These are phyloP conservation scores for Apiospora rasikravindrae DNA, from an alignment of 2,329 filamentous ascomycete genomes.

Conservation along the genomic window DNA sequence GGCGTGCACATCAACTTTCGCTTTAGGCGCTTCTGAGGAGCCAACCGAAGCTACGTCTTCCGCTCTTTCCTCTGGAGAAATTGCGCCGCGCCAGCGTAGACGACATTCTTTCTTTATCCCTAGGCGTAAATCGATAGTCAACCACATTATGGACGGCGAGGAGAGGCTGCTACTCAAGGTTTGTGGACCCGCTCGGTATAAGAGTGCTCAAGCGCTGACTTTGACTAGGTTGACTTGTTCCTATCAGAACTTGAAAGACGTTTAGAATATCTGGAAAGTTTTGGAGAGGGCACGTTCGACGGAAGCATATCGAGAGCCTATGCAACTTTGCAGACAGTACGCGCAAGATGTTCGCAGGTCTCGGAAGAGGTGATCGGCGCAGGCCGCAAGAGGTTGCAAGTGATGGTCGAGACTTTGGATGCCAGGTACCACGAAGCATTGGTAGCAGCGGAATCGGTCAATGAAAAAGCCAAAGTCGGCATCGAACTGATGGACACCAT, in stretches of 20 bases:
- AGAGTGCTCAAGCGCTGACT: conserved; percentile 23
- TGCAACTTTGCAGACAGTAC: conserved; percentile 82
- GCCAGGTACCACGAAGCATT: conserved; percentile 85
- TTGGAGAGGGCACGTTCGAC: conserved; percentile 83
- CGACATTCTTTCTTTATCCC: conserved; percentile 64
- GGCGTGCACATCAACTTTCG: conserved; percentile 38
- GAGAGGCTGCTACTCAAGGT: conserved; percentile 66
- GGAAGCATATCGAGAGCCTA: conserved; percentile 84
- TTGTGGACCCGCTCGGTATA: conserved; percentile 20
- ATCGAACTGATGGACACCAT: conserved; percentile 86
- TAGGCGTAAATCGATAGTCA: conserved; percentile 61
- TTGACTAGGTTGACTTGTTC: conserved; percentile 73
- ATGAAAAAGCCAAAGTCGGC: conserved; percentile 88
- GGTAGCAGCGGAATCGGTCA: conserved; percentile 81
- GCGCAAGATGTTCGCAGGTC: conserved; percentile 85
- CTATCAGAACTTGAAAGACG: conserved; percentile 85
- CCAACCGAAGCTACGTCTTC: conserved; percentile 44
- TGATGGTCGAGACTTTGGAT: conserved; percentile 93
- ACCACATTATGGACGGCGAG: conserved; percentile 66
- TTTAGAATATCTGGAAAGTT: conserved; percentile 86
- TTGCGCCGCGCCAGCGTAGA: conserved; percentile 46
- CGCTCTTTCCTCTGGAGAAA: conserved; percentile 44
- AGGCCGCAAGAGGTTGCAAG: conserved; percentile 79
- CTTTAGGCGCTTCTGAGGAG: conserved; percentile 41
- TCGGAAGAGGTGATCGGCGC: conserved; percentile 90